Conservation (phyloP, 345 rosid genomes). For the Brassica rapa region DNA sequence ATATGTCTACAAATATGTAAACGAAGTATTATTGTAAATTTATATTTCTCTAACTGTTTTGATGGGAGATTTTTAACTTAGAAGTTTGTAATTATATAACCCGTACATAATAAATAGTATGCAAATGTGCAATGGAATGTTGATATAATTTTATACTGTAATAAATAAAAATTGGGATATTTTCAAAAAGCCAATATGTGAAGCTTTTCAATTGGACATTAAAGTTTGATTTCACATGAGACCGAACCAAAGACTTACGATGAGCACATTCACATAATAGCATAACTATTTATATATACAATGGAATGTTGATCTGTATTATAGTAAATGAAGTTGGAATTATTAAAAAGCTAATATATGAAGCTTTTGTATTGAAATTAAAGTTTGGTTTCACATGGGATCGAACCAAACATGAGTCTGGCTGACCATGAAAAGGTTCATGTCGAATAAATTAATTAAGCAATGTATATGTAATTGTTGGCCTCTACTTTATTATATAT, state of each 20-base stretch:
- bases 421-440: conserved; percentile 10
- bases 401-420: conserved; percentile 27
- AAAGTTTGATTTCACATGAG: conserved; percentile 41
- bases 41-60: neutral
- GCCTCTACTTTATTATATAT: conserved; percentile 16
- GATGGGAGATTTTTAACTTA: neutral
- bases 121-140: neutral
- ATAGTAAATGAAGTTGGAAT: neutral
- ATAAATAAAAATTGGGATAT: conserved; percentile 5
- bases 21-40: neutral
- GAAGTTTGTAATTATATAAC: neutral
- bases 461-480: neutral
- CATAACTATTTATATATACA: neutral
- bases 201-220: conserved; percentile 21
- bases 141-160: neutral
- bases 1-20: neutral
- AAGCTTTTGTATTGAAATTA: conserved; percentile 22
- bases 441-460: neutral
- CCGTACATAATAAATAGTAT: neutral
- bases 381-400: conserved; percentile 39
- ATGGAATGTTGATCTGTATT: neutral
- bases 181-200: neutral
- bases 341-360: neutral
- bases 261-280: neutral
- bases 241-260: neutral